Evolutionary conservation across 1,139 yeast species (phyloP).

Genomic region (Debaryomyces udenii): DNA sequence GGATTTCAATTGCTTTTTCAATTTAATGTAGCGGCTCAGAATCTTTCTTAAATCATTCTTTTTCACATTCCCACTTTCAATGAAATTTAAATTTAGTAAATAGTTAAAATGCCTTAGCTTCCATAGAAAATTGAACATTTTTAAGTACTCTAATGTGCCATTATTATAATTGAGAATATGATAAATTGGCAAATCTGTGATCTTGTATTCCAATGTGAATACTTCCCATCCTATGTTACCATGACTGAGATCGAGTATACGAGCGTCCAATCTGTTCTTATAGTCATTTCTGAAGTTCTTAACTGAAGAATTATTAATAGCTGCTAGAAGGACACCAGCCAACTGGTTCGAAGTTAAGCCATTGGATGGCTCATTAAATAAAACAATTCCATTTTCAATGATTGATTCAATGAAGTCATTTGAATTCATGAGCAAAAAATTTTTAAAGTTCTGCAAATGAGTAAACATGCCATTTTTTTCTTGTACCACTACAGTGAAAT

Average conservation of each 20-base stretch:
- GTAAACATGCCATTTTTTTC: constrained; percentile 50
- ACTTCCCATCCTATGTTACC: constrained; percentile 90
- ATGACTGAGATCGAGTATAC: constrained; percentile 64
- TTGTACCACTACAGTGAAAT: constrained; percentile 54
- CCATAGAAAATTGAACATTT: constrained; percentile 87
- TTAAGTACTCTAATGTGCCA: constrained; percentile 61
- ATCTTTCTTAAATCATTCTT: constrained; percentile 35
- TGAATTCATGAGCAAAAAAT: constrained; percentile 68
- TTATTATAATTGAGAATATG: constrained; percentile 42
- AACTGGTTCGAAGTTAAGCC: constrained; percentile 67
- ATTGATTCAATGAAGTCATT: constrained; percentile 79
- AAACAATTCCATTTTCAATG: constrained; percentile 55
- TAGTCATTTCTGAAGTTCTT: constrained; percentile 35
- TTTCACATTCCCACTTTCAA: constrained; percentile 36
- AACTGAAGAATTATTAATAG: constrained; percentile 67
- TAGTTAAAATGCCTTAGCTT: constrained; percentile 64
- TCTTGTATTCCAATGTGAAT: constrained; percentile 80
- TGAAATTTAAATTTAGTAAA: constrained; percentile 48
- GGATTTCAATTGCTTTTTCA: constrained; percentile 13
- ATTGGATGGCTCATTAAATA: constrained; percentile 64
- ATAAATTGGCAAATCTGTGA: constrained; percentile 58
- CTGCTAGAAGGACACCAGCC: constrained; percentile 64
- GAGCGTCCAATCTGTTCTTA: constrained; percentile 67
- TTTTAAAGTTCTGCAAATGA: constrained; percentile 66
- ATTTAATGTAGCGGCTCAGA: constrained; percentile 18